A percentile compares a stretch with the other conserved stretches of the same genome.
Conservation (phyloP, 257 asterid species). For the Fraxinus cuspidata region DNA sequence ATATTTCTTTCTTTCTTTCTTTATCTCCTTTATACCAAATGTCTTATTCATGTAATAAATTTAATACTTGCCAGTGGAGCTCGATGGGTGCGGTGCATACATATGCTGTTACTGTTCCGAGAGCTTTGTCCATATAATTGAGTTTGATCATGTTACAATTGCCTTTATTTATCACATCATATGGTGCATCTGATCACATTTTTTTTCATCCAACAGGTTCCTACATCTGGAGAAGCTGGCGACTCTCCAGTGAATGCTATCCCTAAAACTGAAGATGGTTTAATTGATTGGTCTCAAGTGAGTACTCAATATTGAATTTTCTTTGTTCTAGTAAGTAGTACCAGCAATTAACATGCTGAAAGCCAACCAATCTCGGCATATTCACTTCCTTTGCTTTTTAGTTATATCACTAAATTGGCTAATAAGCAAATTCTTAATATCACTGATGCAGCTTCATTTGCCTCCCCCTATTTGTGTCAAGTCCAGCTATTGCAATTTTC, state of each 20-base stretch:
- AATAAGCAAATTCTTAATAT: not conserved
- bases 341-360: conserved; percentile 5
- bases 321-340: not conserved
- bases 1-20: not conserved
- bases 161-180: conserved; percentile 1
- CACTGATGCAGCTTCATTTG: not conserved
- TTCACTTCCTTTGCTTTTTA: not conserved
- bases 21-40: not conserved
- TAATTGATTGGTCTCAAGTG: conserved; percentile 94
- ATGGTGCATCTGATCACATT: conserved; percentile 15
- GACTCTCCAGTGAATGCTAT: conserved; percentile 70
- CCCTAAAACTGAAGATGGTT: conserved; percentile 74
- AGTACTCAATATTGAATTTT: conserved; percentile 23
- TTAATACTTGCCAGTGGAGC: not conserved
- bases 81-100: not conserved
- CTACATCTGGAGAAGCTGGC: conserved; percentile 59
- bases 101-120: conserved; percentile 8
- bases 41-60: not conserved
- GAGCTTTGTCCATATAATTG: conserved; percentile 14
- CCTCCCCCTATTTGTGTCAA: not conserved
- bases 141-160: conserved; percentile 11
- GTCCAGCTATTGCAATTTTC: not conserved
- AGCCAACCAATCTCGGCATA: conserved; percentile 4
- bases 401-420: not conserved
- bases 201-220: conserved; percentile 60